Conservation (phyloP, 345 rosid genomes). For the Euclidium syriacum region DNA sequence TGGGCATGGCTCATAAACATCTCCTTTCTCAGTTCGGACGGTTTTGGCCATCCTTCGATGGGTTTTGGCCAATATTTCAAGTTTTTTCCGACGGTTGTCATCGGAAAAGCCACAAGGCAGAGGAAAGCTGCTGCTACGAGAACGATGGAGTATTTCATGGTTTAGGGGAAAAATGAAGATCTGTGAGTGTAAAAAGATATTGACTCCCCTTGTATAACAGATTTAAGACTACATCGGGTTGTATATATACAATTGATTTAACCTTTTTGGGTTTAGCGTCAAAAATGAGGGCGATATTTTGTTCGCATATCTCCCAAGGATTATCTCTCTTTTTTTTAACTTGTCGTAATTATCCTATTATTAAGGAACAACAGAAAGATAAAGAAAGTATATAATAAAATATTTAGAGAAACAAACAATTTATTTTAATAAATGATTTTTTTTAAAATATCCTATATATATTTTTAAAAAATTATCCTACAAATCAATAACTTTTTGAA, state of each 20-base stretch:
- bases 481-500: too few species aligned
- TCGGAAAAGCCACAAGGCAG: conserved; percentile 12
- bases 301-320: not conserved
- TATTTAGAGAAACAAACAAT: too few species aligned
- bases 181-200: not conserved
- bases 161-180: not conserved
- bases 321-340: too few species aligned
- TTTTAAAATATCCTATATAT: too few species aligned
- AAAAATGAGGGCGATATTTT: not conserved
- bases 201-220: too few species aligned
- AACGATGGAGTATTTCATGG: conserved; percentile 1
- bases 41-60: conserved; percentile 11
- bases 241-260: not conserved
- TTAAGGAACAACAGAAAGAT: too few species aligned
- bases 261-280: too few species aligned
- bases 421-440: too few species aligned
- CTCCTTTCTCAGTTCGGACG: not conserved
- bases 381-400: too few species aligned
- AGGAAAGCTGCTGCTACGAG: not conserved
- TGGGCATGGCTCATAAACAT: not conserved
- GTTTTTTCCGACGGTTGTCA: conserved; percentile 1
- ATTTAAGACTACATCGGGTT: not conserved
- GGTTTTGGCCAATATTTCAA: not conserved
- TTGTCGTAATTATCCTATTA: too few species aligned
- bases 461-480: too few species aligned